A percentile compares a stretch with the other conserved stretches of the same genome.
Conservation (phyloP, 306 rosid species). For the Senna siamea region DNA sequence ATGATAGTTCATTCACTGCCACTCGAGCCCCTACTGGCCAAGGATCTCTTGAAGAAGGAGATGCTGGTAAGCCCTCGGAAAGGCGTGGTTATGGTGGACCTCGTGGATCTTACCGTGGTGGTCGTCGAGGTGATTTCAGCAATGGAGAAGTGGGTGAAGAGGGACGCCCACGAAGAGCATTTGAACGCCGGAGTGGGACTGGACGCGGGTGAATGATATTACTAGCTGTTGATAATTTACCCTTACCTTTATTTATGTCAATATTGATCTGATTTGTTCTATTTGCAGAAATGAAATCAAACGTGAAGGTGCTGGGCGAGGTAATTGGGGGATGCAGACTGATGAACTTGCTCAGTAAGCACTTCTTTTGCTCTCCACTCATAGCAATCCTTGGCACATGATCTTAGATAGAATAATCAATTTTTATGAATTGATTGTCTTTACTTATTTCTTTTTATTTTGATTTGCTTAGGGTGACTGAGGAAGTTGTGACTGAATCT, state of each 20-base stretch:
- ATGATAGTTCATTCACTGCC: conserved; percentile 52
- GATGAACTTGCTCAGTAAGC: conserved; percentile 75
- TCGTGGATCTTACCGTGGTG: conserved; percentile 70
- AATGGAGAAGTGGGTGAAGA: conserved; percentile 80
- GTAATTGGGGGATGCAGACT: conserved; percentile 86
- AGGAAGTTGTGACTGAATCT: conserved; percentile 61
- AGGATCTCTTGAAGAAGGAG: conserved; percentile 70
- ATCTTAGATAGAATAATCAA: background rate
- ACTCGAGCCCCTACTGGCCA: conserved; percentile 49
- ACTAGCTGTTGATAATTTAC: background rate
- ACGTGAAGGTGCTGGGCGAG: conserved; percentile 90
- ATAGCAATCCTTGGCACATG: background rate
- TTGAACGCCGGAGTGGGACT: conserved; percentile 93
- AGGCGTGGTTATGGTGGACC: conserved; percentile 75
- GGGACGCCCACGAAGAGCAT: conserved; percentile 68
- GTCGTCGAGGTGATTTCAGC: conserved; percentile 79
- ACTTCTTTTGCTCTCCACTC: background rate
- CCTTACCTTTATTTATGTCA: background rate
- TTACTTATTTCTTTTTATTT: background rate
- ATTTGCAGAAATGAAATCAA: conserved; percentile 71
- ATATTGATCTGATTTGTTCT: conserved; percentile 30
- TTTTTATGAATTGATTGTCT: background rate
- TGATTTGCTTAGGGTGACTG: conserved; percentile 56
- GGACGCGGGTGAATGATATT: conserved; percentile 71
- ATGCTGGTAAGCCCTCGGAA: conserved; percentile 55